Base-by-base conservation (phyloP, 2,329 filamentous ascomycete species). In the Xylariaceae sp. region DNA sequence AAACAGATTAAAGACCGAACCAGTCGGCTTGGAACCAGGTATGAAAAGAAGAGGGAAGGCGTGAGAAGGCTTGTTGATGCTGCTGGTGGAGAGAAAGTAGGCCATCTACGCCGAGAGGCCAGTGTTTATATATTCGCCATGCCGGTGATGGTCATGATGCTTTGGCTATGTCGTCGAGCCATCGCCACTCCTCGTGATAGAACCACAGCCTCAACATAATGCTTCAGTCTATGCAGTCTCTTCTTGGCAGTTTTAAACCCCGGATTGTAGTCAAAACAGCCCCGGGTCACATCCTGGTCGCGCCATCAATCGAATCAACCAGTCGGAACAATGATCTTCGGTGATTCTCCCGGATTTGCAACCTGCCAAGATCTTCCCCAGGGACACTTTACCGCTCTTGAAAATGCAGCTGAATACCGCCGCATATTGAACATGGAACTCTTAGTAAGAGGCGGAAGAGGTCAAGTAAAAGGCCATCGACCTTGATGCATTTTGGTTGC, bases 291-390 rank as follows among this genome's bases (percentile, higher is more conserved):
- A 16, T 17, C 22, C 31, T 18, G 31, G 44, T 18, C 31, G 45
- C 45, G 22, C 40, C 19, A 38, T 18, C n/a, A 33, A 14, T 34
- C 19, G 19, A 51, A 34, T 31, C 17, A 40, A 28, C 48, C 48
- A 50, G 48, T 50, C 45, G 17, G 19, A 41, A 33, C 5, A 22
- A 5, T 33, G 41, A 44, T 48, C 34, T 16, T 40, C 50, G 13
- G 40, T 22, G 40, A 47, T 52, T 33, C 40, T 47, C 41, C 45
- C 50, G 45, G 16, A 48, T 48, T 41, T 52, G 50, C 50, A 52
- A 52, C 50, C 34, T 34, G 50, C 50, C 50, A 38, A 38, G 34
- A 13, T 38, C 34, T 16, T 38, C 34, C 13, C 34, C 34, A 38
- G 13, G 34, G 34, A 5, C 34, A 28, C 7, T 28, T 28, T 7